Percentiles rank a stretch among this genome's conserved stretches.
Conservation (phyloP, 306 rosid genomes). For the Sicyos edulis region DNA sequence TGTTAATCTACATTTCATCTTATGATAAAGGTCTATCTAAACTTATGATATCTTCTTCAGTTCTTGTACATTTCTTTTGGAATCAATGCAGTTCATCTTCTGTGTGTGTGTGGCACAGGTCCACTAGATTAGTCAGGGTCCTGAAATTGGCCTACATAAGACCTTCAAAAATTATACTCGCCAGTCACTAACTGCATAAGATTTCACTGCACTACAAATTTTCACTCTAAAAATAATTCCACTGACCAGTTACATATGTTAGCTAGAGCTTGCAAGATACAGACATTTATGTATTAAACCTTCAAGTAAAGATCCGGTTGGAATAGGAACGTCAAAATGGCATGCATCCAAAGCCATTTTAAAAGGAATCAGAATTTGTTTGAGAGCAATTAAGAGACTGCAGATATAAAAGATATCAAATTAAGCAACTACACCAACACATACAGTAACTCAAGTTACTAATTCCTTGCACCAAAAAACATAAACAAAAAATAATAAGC, state of each 20-base stretch:
- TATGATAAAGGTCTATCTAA: not conserved
- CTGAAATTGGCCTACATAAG: not conserved
- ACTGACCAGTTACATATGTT: not conserved
- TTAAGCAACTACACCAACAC: conserved; percentile 4
- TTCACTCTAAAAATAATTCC: not conserved
- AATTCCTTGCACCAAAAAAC: not conserved
- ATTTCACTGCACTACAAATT: not conserved
- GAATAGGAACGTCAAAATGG: not conserved
- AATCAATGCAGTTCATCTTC: not conserved
- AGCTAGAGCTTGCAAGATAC: not conserved
- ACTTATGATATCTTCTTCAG: not conserved
- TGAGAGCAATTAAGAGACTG: not conserved
- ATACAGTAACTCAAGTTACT: not conserved
- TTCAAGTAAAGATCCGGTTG: not conserved
- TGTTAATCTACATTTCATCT: not conserved
- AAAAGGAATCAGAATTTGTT: not conserved
- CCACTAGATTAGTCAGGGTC: not conserved
- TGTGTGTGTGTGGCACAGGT: not conserved
- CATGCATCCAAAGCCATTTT: conserved; percentile 3
- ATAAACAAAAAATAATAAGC: not conserved
- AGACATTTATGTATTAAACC: not conserved
- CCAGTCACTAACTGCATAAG: not conserved
- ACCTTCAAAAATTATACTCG: not conserved
- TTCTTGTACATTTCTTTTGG: not conserved
- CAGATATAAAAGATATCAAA: not conserved